phyloP scores from a whole-genome alignment of 106 monocot species.

The Acorus gramineus region DNA sequence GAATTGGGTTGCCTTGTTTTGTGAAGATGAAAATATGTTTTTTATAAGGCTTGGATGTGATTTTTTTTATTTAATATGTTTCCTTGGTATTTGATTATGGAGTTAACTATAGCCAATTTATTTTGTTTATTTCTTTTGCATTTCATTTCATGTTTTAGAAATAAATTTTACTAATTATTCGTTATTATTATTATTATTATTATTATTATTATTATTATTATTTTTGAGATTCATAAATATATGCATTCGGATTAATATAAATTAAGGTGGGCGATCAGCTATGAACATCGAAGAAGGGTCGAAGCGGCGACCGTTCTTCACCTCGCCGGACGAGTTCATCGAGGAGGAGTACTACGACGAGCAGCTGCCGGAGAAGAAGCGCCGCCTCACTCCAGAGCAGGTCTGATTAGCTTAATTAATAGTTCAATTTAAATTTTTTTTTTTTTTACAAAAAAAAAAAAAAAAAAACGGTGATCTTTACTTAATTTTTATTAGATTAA shows the following conservation, averaged over 20 bases:
- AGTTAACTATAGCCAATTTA: too few relatives aligned
- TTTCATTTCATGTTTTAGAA: too few relatives aligned
- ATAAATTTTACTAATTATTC: too few relatives aligned
- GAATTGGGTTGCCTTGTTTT: background rate
- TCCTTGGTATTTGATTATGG: background rate
- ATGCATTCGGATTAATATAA: too few relatives aligned
- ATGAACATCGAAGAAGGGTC: conserved; percentile 22
- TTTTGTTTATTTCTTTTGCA: too few relatives aligned
- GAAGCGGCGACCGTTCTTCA: conserved; percentile 55
- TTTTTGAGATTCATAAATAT: too few relatives aligned
- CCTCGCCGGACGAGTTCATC: conserved; percentile 43
- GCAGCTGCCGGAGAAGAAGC: conserved; percentile 70
- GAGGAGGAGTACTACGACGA: conserved; percentile 96
- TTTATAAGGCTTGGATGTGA: background rate
- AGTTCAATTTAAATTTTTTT: background rate
- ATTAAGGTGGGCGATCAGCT: conserved; percentile 21
- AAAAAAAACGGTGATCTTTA: too few relatives aligned
- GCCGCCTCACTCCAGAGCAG: conserved; percentile 88
- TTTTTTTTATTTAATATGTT: background rate
- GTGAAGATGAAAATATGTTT: background rate
- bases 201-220: too few relatives aligned
- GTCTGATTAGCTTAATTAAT: conserved; percentile 9
- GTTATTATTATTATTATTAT: too few relatives aligned
- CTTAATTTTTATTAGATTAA: too few relatives aligned
- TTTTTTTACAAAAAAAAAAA: too few relatives aligned